Evolutionary conservation across 1,139 yeast species (phyloP).

Genomic region (Kodamaea suecica): DNA sequence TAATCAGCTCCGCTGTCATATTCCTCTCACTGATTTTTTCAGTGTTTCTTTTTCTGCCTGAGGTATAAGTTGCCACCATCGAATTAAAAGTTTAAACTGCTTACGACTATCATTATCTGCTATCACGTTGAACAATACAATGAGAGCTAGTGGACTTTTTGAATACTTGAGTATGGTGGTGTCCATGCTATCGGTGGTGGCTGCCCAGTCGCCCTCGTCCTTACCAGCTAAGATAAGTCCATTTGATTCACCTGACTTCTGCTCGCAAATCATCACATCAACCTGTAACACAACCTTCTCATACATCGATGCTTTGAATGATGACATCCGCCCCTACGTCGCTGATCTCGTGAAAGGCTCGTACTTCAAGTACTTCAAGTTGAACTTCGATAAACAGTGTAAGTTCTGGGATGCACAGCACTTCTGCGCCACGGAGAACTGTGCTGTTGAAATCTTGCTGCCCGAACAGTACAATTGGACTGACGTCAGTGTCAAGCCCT

Average conservation of each 20-base stretch:
- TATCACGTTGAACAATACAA: no score
- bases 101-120: no score
- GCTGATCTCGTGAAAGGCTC: conserved; percentile 59
- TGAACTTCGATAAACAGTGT: conserved; percentile 82
- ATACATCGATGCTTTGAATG: conserved; percentile 40
- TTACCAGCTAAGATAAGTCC: conserved; percentile 25
- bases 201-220: no score
- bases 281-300: conserved; percentile 49
- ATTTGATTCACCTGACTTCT: conserved; percentile 45
- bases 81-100: no score
- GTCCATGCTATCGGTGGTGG: no score
- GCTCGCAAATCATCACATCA: conserved; percentile 46
- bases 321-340: conserved; percentile 46
- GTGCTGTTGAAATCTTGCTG: conserved; percentile 78
- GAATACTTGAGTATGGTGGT: no score
- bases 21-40: no score
- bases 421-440: conserved; percentile 89
- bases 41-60: no score
- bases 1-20: no score
- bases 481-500: conserved; percentile 67
- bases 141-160: no score
- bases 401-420: conserved; percentile 82
- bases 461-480: conserved; percentile 54
- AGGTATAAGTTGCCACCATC: no score
- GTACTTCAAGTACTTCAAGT: conserved; percentile 82